phyloP scores from a whole-genome alignment of 129 eudicot species.

The Flaveria linearis region DNA sequence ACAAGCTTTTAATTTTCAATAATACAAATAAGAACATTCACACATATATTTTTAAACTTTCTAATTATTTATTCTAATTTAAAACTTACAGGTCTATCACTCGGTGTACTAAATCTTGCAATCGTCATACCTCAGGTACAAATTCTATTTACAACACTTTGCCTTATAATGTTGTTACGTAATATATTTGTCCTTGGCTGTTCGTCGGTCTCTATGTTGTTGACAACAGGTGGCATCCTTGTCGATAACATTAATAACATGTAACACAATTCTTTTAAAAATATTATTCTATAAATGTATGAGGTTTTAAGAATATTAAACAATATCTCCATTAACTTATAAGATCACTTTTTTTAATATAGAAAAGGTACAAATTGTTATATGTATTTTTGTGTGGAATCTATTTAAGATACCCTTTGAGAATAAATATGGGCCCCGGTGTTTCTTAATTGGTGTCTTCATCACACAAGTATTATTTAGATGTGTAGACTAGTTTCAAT shows the following conservation, averaged over 20 bases:
- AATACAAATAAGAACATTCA: background rate
- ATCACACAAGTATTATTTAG: constrained; percentile 17
- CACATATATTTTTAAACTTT: background rate
- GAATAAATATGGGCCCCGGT: constrained; percentile 26
- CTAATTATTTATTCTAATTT: background rate
- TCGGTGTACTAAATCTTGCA: constrained; percentile 77
- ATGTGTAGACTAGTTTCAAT: background rate
- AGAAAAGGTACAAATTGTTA: constrained; percentile 8
- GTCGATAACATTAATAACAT: background rate
- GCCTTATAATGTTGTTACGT: too few relatives aligned
- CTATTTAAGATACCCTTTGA: background rate
- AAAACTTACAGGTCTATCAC: constrained; percentile 40
- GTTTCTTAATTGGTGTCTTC: constrained; percentile 14
- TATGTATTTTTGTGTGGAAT: constrained; percentile 24
- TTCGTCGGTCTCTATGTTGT: background rate
- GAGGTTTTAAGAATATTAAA: background rate
- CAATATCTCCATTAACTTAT: background rate
- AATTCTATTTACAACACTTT: background rate
- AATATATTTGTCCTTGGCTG: too few relatives aligned
- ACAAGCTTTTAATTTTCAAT: background rate
- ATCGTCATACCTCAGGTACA: constrained; percentile 72
- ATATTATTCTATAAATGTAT: background rate
- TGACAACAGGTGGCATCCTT: too few relatives aligned
- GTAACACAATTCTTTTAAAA: background rate
- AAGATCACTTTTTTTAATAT: background rate